Percentiles rank a stretch among this genome's conserved stretches.
Evolutionary conservation across 495 filamentous ascomycete species (phyloP).

Genomic region (Penicillium lagena): DNA sequence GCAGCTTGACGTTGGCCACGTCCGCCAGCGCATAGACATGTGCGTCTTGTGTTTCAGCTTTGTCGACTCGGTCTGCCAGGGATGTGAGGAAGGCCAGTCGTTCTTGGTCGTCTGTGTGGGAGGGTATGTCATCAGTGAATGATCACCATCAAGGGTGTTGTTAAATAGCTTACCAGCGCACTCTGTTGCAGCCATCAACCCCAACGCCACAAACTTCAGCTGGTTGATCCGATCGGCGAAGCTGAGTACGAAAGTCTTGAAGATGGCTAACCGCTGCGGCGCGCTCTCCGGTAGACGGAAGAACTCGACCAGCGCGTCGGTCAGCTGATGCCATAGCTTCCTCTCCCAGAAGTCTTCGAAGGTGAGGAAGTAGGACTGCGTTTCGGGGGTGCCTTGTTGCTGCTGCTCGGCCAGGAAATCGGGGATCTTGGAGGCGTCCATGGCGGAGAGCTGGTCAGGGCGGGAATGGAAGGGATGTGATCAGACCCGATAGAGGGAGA

Average conservation of each 20-base stretch:
- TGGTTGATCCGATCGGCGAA: constrained; percentile 99
- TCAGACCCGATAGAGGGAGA: not conserved
- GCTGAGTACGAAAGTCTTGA: constrained; percentile 89
- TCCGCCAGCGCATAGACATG: constrained; percentile 90
- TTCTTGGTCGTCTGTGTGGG: constrained; percentile 68
- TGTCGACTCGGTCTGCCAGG: constrained; percentile 83
- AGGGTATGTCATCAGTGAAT: too few relatives aligned
- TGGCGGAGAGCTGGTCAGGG: constrained; percentile 26
- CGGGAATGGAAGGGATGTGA: not conserved
- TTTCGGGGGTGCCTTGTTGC: constrained; percentile 72
- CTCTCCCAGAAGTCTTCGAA: constrained; percentile 99
- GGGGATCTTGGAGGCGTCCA: constrained; percentile 81
- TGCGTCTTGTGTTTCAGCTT: constrained; percentile 89
- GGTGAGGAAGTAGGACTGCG: constrained; percentile 79
- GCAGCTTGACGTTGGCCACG: constrained; percentile 81
- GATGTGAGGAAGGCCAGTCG: constrained; percentile 79
- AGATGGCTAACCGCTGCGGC: constrained; percentile 78
- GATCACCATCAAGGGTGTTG: not conserved
- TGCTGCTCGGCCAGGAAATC: constrained; percentile 89
- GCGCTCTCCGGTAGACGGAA: constrained; percentile 78
- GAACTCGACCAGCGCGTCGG: constrained; percentile 79
- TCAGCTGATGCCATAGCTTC: constrained; percentile 99
- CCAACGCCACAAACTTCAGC: constrained; percentile 88
- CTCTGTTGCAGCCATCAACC: constrained; percentile 77
- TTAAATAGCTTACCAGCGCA: constrained; percentile 61